These are phyloP conservation scores for Boletus sp. DNA, from an alignment of 1,284 basidiomycete species.

Conservation along the genomic window DNA sequence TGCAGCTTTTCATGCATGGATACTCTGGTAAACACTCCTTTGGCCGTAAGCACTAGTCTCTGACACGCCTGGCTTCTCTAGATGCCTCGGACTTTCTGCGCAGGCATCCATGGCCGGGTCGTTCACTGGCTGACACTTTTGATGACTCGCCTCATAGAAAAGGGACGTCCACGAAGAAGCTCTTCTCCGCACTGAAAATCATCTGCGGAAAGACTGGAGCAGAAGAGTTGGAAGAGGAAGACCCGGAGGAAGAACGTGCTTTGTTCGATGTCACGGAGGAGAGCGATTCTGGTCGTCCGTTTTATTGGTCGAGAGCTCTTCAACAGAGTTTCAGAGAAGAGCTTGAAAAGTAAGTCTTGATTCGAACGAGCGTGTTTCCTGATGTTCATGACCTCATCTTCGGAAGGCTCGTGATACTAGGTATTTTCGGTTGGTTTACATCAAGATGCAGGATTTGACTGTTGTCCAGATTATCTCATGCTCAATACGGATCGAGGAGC, in stretches of 20 bases:
- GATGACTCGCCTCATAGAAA: constrained; percentile 76
- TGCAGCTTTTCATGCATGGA: constrained; percentile 86
- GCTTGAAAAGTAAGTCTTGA: constrained; percentile 68
- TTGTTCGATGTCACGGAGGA: constrained; percentile 62
- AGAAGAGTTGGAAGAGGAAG: constrained; percentile 64
- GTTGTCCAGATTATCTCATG: constrained; percentile 74
- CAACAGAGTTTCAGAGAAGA: constrained; percentile 83
- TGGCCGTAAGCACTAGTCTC: background rate
- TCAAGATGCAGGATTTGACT: constrained; percentile 1
- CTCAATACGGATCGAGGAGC: constrained; percentile 81
- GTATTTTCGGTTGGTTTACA: constrained; percentile 34
- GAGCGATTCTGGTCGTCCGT: constrained; percentile 50
- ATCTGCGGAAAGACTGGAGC: constrained; percentile 78
- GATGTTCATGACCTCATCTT: constrained; percentile 7
- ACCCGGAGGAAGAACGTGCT: constrained; percentile 66
- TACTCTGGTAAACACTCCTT: constrained; percentile 55
- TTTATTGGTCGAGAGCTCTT: constrained; percentile 76
- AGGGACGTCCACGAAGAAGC: constrained; percentile 58
- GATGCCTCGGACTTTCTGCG: constrained; percentile 86
- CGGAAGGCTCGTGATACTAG: constrained; percentile 73
- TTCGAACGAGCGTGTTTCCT: background rate
- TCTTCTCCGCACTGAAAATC: constrained; percentile 63
- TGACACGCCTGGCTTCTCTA: constrained; percentile 24
- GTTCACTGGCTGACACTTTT: constrained; percentile 77
- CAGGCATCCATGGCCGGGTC: constrained; percentile 84